phyloP scores from a whole-genome alignment of 768 basidiomycete genomes.

The Mycena chlorophos region DNA sequence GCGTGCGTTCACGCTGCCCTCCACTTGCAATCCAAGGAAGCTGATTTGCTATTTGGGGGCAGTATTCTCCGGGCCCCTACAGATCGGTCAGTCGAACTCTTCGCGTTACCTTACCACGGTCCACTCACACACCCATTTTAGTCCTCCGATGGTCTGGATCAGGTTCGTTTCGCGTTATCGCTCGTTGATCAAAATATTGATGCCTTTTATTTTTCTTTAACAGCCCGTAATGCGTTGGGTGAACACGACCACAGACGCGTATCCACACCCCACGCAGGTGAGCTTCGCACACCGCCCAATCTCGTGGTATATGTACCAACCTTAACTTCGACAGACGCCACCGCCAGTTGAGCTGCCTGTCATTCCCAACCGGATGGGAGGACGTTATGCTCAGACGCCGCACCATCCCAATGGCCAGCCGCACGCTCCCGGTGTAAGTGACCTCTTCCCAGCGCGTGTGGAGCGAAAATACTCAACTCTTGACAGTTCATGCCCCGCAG shows the following conservation, averaged over 20 bases:
- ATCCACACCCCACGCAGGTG: not conserved
- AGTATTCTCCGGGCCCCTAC: not conserved
- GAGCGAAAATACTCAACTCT: no score
- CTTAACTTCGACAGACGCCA: not conserved
- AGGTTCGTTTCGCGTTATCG: not conserved
- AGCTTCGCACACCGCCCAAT: not conserved
- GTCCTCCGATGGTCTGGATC: not conserved
- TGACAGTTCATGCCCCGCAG: constrained; percentile 13
- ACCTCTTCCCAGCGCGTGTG: not conserved
- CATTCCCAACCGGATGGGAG: constrained; percentile 20
- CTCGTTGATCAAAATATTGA: not conserved
- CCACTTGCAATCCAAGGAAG: no score
- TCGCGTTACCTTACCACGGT: no score
- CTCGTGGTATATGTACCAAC: not conserved
- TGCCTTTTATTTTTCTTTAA: not conserved
- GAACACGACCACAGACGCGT: not conserved
- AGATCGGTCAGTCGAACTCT: no score
- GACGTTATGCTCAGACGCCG: constrained; percentile 20
- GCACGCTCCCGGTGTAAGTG: constrained; percentile 17
- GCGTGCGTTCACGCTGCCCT: no score
- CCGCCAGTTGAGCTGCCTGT: constrained; percentile 11
- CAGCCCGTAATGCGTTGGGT: not conserved
- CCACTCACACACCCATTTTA: no score
- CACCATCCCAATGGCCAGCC: constrained; percentile 21
- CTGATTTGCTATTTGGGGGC: not conserved